phyloP scores from a whole-genome alignment of 495 filamentous ascomycete species.

The Talaromyces nanjingensis region DNA sequence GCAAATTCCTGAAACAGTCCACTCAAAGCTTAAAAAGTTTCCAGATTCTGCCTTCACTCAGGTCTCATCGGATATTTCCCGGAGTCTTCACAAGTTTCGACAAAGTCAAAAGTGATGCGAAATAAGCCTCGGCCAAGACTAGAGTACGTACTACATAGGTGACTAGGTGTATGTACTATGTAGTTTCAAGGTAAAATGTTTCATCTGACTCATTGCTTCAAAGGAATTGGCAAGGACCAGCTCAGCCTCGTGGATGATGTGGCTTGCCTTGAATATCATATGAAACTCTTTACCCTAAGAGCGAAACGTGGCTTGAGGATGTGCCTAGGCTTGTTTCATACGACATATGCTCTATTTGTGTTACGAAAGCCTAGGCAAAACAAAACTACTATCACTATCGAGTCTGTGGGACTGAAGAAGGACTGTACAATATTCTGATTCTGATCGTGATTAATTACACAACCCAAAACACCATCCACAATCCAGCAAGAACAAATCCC shows the following conservation, averaged over 20 bases:
- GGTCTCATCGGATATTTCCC: background rate
- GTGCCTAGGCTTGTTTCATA: background rate
- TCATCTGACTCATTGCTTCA: background rate
- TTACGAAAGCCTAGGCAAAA: background rate
- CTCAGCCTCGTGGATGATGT: background rate
- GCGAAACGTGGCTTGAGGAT: background rate
- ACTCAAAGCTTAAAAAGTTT: background rate
- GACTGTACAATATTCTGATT: background rate
- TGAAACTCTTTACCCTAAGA: background rate
- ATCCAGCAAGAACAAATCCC: background rate
- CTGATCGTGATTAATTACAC: background rate
- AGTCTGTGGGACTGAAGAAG: background rate
- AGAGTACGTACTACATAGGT: too few species aligned
- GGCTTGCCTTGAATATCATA: background rate
- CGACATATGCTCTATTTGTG: background rate
- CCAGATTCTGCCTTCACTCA: background rate
- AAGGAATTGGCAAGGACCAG: background rate
- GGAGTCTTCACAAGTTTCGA: background rate
- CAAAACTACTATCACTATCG: too few species aligned
- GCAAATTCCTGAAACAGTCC: background rate
- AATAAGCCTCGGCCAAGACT: background rate
- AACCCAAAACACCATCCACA: slow-evolving; percentile 5
- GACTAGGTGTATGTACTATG: too few species aligned
- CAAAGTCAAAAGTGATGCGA: background rate
- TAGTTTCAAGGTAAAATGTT: background rate